These are phyloP conservation scores for Naematelia encephala DNA, from an alignment of 768 basidiomycete species.

Conservation along the genomic window DNA sequence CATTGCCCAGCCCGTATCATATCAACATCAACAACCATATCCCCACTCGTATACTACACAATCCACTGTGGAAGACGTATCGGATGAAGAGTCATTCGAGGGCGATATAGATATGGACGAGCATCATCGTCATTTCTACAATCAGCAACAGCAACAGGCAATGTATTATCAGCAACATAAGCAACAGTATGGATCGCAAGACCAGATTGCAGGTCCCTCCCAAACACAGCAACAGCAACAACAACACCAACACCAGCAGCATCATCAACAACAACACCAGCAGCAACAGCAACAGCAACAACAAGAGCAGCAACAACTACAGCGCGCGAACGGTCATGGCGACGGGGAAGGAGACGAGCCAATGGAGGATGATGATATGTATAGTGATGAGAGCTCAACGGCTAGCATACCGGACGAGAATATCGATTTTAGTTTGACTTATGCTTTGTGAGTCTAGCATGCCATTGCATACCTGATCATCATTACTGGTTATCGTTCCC, in stretches of 20 bases:
- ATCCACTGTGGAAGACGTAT: conserved; percentile 81
- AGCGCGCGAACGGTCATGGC: neutral
- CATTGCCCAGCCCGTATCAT: neutral
- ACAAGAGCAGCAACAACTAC: conserved; percentile 7
- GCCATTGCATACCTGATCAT: conserved; percentile 49
- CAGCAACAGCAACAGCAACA: conserved; percentile 5
- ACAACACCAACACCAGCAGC: neutral
- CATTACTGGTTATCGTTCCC: conserved; percentile 59
- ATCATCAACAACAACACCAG: conserved; percentile 63
- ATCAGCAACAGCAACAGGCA: conserved; percentile 40
- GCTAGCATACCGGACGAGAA: conserved; percentile 50
- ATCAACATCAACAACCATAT: conserved; percentile 9
- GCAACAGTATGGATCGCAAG: conserved; percentile 15
- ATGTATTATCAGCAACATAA: conserved; percentile 40
- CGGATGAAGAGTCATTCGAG: conserved; percentile 58
- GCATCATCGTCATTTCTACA: conserved; percentile 51
- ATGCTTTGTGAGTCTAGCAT: conserved; percentile 46
- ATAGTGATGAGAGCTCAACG: conserved; percentile 33
- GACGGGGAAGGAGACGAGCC: conserved; percentile 15
- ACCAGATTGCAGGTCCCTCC: conserved; percentile 5
- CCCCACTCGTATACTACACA: conserved; percentile 50
- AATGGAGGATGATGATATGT: conserved; percentile 35
- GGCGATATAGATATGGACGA: conserved; percentile 56
- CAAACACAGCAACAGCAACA: conserved; percentile 2
- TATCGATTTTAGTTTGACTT: conserved; percentile 50